These are phyloP conservation scores for Candida railenensis DNA, from an alignment of 805 yeast species.

Conservation along the genomic window DNA sequence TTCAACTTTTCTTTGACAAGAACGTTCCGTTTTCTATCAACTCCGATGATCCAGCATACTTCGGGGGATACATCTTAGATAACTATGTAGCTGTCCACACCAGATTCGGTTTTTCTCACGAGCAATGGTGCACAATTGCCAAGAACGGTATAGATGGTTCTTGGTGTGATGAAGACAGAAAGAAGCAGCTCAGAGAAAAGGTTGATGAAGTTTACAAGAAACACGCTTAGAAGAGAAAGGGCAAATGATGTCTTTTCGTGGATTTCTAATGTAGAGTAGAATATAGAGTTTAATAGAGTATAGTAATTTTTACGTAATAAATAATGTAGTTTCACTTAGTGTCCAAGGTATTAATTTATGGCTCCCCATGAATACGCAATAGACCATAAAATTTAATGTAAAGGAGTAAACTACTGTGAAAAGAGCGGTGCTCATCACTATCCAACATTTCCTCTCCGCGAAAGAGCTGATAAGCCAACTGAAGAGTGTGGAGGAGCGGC, in stretches of 20 bases:
- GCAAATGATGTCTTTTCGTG: no score
- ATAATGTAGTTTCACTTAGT: no score
- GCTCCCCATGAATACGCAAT: no score
- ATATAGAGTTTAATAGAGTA: not conserved
- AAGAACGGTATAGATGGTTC: slow-evolving; percentile 68
- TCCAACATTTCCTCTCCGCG: no score
- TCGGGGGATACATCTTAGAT: slow-evolving; percentile 81
- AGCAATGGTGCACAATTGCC: slow-evolving; percentile 65
- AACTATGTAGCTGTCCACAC: slow-evolving; percentile 68
- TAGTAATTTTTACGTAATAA: no score
- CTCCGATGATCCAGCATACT: slow-evolving; percentile 80
- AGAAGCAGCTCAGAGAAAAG: slow-evolving; percentile 44
- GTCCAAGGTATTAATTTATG: no score
- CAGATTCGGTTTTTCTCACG: slow-evolving; percentile 56
- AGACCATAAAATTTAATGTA: no score
- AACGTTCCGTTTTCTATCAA: slow-evolving; percentile 73
- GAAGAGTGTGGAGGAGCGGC: no score
- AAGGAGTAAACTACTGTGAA: no score
- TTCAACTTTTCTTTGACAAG: slow-evolving; percentile 55
- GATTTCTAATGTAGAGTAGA: not conserved
- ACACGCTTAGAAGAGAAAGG: not conserved
- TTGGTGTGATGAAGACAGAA: slow-evolving; percentile 62
- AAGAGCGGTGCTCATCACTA: no score
- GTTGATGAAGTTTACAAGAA: slow-evolving; percentile 41
- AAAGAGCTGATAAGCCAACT: no score